phyloP scores from a whole-genome alignment of 2,329 filamentous ascomycete genomes.

The Penicillium concentricum region DNA sequence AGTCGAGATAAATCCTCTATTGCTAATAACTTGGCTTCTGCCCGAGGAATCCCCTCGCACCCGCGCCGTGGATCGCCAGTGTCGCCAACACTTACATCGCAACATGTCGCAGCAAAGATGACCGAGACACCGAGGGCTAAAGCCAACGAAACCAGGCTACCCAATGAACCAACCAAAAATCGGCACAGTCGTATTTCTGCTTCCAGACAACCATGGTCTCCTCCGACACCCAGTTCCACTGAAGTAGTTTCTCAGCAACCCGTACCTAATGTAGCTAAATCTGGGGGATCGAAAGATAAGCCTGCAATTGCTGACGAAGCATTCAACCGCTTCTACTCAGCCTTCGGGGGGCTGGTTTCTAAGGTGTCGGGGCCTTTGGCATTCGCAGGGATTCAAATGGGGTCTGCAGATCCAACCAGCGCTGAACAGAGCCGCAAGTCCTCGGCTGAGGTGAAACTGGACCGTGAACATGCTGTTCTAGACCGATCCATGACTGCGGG shows the following conservation, averaged over 20 bases:
- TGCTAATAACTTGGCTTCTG: slow-evolving; percentile 82
- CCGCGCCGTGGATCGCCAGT: slow-evolving; percentile 62
- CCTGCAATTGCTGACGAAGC: slow-evolving; percentile 62
- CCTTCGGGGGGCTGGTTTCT: slow-evolving; percentile 85
- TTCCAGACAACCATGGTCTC: slow-evolving; percentile 36
- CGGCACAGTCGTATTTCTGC: slow-evolving; percentile 24
- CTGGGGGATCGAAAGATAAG: slow-evolving; percentile 16
- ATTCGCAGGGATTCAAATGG: slow-evolving; percentile 85
- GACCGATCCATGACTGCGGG: slow-evolving; percentile 41
- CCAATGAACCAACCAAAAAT: slow-evolving; percentile 26
- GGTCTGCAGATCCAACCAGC: slow-evolving; percentile 44
- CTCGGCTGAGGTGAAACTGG: slow-evolving; percentile 36
- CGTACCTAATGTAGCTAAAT: slow-evolving; percentile 32
- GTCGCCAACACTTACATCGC: slow-evolving; percentile 70
- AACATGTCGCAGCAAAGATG: slow-evolving; percentile 70
- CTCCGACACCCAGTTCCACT: slow-evolving; percentile 34
- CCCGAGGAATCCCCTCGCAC: slow-evolving; percentile 68
- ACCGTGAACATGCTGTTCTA: slow-evolving; percentile 41
- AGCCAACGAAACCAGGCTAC: slow-evolving; percentile 31
- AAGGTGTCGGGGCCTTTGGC: slow-evolving; percentile 85
- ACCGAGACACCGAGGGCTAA: slow-evolving; percentile 51
- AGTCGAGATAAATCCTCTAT: slow-evolving; percentile 78
- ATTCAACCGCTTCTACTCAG: slow-evolving; percentile 87
- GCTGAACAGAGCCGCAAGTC: slow-evolving; percentile 32
- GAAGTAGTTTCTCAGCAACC: slow-evolving; percentile 36